phyloP scores from a whole-genome alignment of 768 basidiomycete species.

The Dacryopinax primogenitus region DNA sequence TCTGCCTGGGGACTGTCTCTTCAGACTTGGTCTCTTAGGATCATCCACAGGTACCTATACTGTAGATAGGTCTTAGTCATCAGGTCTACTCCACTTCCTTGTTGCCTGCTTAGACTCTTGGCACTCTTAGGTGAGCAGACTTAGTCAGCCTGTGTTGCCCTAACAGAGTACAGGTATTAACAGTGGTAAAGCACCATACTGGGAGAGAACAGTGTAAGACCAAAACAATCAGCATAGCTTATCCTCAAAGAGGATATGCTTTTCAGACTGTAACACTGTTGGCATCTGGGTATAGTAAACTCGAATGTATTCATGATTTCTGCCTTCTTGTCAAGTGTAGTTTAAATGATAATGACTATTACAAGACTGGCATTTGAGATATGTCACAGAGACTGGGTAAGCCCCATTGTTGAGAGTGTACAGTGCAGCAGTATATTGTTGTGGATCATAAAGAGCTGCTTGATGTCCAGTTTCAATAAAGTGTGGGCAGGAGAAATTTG shows the following conservation, averaged over 20 bases:
- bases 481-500: not conserved
- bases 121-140: too few species aligned
- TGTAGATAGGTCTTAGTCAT: too few species aligned
- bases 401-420: not conserved
- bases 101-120: too few species aligned
- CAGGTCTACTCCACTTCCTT: too few species aligned
- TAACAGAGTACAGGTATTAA: not conserved
- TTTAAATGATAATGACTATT: not conserved
- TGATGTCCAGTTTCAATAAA: not conserved
- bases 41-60: too few species aligned
- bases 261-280: not conserved
- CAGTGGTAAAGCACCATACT: not conserved
- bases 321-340: not conserved
- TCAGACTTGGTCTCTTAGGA: too few species aligned
- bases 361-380: not conserved
- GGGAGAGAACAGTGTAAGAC: not conserved
- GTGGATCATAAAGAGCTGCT: not conserved
- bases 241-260: not conserved
- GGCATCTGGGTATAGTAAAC: not conserved
- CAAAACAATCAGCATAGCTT: not conserved
- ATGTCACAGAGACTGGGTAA: not conserved
- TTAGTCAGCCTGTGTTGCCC: too few species aligned
- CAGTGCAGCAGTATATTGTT: not conserved
- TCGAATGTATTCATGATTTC: not conserved
- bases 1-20: too few species aligned